Evolutionary conservation across 352 stramenopile species (phyloP), one percentile per base, ranked within the genome.

Genomic region (Phytophthora pinifolia): DNA sequence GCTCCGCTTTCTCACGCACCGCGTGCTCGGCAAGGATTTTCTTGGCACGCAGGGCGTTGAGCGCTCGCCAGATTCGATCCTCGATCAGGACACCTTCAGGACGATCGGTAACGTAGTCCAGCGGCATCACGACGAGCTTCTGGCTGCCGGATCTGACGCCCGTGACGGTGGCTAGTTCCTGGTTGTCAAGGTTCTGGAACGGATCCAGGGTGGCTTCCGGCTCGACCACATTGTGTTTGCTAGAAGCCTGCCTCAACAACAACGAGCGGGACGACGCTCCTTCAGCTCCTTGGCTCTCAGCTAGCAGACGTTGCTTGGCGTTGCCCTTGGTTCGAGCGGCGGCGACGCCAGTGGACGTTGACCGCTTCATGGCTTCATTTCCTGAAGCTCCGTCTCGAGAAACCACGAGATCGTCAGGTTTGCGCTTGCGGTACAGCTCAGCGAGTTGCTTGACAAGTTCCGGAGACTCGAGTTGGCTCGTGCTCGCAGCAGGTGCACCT

Each of bases 371-470:
- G 1, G 48, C 45, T 0, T 52, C 64, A 4, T 53, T 31, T 0
- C 59, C 39, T 15, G 39, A 46, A 20, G 17, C 20, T 31, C 48
- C 55, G 35, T 65, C 55, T 46, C 45, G 43, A 22, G 34, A 6
- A 15, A 18, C 5, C 14, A 73, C 25, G 2, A 79, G 29, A 34
- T 86, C 79, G 25, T 93, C 83, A 0, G 45, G 47, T 15, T 86
- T 88, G 25, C 81, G 77, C 44, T 87, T 89, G 53, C 82, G 81
- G 50, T 83, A 97, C 1, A 96, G 59, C 22, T 91, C 80, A 4
- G 84, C 34, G 34, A 96, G 60, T 13, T 86, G 67, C 39, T 88
- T 89, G 44, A 91, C 32, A 2, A 88, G 42, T 15, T 97, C 88
- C 12, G 73, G 64, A 2, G 78, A 69, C 10, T 67, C 67, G 13